phyloP scores from a whole-genome alignment of 1,139 yeast genomes.

The Hyphopichia fennica region DNA sequence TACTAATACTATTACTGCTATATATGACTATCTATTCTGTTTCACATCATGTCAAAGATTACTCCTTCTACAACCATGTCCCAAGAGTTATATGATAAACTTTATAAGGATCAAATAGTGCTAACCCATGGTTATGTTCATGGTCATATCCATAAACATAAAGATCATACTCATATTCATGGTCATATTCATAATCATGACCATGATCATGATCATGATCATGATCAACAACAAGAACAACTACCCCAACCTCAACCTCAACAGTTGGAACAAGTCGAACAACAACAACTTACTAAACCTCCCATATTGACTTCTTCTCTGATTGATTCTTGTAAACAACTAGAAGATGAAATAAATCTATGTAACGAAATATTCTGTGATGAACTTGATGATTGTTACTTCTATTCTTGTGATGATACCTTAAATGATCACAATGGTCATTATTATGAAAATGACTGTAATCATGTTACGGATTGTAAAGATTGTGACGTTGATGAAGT shows the following conservation, averaged over 20 bases:
- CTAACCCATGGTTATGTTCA: conserved; percentile 58
- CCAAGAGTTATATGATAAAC: conserved; percentile 6
- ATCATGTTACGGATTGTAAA: neutral
- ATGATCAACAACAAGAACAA: conserved; percentile 52
- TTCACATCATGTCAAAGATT: neutral
- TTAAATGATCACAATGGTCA: conserved; percentile 1
- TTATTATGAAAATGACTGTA: conserved; percentile 3
- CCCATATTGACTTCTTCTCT: neutral
- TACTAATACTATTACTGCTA: no score
- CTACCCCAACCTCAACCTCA: conserved; percentile 5
- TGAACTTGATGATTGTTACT: conserved; percentile 48
- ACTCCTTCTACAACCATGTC: conserved; percentile 2
- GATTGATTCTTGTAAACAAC: neutral
- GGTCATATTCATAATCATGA: conserved; percentile 65
- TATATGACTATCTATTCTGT: no score
- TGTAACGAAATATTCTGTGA: conserved; percentile 47
- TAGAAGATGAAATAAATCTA: conserved; percentile 20
- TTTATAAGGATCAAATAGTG: conserved; percentile 7
- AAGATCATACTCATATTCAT: conserved; percentile 64
- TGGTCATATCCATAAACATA: conserved; percentile 67
- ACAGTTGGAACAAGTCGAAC: neutral
- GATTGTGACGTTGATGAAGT: conserved; percentile 3
- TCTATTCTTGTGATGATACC: conserved; percentile 31
- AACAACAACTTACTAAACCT: neutral
- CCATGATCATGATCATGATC: conserved; percentile 42